Evolutionary conservation across 1,284 basidiomycete genomes (phyloP).

Genomic region (Boletus semigastroideus): DNA sequence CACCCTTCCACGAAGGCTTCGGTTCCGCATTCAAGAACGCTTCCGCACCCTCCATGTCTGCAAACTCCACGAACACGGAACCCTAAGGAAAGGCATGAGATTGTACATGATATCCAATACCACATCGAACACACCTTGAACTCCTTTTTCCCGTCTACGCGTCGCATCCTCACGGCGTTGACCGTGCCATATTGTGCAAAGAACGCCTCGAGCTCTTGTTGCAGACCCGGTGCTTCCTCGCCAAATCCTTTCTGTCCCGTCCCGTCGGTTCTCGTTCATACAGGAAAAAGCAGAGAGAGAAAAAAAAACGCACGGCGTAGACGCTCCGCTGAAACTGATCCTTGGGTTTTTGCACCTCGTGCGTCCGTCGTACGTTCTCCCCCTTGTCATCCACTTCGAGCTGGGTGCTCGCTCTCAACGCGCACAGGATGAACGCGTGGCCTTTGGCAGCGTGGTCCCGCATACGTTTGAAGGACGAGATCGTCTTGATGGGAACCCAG

Average conservation of each 20-base stretch:
- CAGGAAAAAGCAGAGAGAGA: background rate
- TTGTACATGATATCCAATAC: background rate
- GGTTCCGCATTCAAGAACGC: conserved; percentile 80
- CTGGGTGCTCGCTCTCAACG: conserved; percentile 61
- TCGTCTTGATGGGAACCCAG: conserved; percentile 88
- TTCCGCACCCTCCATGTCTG: conserved; percentile 67
- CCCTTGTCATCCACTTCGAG: conserved; percentile 80
- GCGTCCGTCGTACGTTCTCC: conserved; percentile 70
- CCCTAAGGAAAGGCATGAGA: conserved; percentile 47
- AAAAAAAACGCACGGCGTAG: conserved; percentile 68
- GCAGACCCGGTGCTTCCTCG: conserved; percentile 68
- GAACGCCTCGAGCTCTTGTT: conserved; percentile 79
- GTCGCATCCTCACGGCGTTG: conserved; percentile 86
- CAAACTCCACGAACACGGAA: conserved; percentile 93
- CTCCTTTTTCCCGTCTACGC: conserved; percentile 65
- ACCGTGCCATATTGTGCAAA: conserved; percentile 83
- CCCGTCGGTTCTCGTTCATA: background rate
- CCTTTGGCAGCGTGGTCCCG: conserved; percentile 65
- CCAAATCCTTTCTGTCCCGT: conserved; percentile 83
- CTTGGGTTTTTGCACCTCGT: conserved; percentile 71
- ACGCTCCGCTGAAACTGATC: conserved; percentile 77
- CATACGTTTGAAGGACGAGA: conserved; percentile 98
- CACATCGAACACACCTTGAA: conserved; percentile 67
- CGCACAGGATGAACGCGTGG: conserved; percentile 62
- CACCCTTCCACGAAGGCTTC: conserved; percentile 75